Evolutionary conservation across 2,329 filamentous ascomycete genomes (phyloP).

Genomic region (Knufia petricola): DNA sequence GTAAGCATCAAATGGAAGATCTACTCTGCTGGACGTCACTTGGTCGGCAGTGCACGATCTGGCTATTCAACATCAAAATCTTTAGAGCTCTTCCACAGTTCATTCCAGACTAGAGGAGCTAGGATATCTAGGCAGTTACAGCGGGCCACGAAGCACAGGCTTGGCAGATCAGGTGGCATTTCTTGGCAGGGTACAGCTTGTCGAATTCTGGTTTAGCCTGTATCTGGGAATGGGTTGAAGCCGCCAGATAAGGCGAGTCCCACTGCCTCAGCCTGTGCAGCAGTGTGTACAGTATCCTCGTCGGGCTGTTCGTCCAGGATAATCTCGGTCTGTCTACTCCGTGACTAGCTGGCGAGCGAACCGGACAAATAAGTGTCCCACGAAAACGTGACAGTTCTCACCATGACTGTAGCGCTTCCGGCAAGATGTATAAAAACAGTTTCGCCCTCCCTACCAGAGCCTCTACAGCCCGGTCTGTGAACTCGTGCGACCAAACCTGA

Average conservation of each 20-base stretch:
- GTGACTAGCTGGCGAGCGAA: not conserved
- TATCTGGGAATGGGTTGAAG: not conserved
- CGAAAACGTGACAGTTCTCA: not conserved
- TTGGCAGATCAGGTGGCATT: not conserved
- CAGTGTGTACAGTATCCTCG: too few relatives aligned
- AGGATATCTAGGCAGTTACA: too few relatives aligned
- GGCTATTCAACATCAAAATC: too few relatives aligned
- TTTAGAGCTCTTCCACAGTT: too few relatives aligned
- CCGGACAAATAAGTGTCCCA: not conserved
- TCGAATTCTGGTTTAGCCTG: not conserved
- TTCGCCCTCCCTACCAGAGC: too few relatives aligned
- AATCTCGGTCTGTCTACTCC: not conserved
- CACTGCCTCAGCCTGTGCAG: not conserved
- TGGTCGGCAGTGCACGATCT: too few relatives aligned
- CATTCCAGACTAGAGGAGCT: too few relatives aligned
- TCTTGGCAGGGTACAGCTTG: slow-evolving; percentile 1
- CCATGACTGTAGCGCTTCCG: too few relatives aligned
- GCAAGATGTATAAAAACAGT: not conserved
- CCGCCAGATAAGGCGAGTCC: not conserved
- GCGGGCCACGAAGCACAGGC: too few relatives aligned
- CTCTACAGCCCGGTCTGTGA: too few relatives aligned
- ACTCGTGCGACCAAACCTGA: too few relatives aligned
- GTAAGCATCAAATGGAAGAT: not conserved
- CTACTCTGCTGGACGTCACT: not conserved
- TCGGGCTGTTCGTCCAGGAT: not conserved